phyloP scores from a whole-genome alignment of 2,329 filamentous ascomycete species.

The Microdochium nivale region DNA sequence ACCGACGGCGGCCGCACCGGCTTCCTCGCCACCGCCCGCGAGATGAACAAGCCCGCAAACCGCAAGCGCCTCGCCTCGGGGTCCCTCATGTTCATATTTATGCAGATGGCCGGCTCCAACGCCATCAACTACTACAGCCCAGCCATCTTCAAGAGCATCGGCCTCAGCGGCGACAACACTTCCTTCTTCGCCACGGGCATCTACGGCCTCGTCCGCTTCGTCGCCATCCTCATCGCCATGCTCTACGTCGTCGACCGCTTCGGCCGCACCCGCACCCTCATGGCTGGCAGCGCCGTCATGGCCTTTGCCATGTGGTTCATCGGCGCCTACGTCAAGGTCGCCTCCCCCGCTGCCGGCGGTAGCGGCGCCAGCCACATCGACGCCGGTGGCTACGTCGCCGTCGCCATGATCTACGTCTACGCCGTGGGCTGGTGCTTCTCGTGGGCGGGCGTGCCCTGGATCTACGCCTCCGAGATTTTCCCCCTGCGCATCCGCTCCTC shows the following conservation, averaged over 20 bases:
- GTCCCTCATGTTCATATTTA: background rate
- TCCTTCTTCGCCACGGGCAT: constrained; percentile 4
- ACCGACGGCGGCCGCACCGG: constrained; percentile 2
- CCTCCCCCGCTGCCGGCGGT: constrained; percentile 19
- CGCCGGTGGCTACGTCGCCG: background rate
- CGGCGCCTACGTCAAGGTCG: constrained; percentile 28
- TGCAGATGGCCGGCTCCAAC: constrained; percentile 1
- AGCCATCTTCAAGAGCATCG: background rate
- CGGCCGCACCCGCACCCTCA: background rate
- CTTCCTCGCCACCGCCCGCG: constrained; percentile 1
- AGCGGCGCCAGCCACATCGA: constrained; percentile 14
- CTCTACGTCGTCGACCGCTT: background rate
- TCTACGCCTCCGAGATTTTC: constrained; percentile 1
- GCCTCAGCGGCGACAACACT: background rate
- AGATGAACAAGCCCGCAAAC: background rate
- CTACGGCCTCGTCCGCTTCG: constrained; percentile 12
- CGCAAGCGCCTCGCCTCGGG: constrained; percentile 1
- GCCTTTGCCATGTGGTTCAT: constrained; percentile 32
- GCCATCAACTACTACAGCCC: constrained; percentile 1
- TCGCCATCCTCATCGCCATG: background rate
- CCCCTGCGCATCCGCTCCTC: background rate
- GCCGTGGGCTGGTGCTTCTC: background rate
- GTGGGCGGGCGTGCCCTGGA: background rate
- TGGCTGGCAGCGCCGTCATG: constrained; percentile 15
- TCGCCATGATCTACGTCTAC: constrained; percentile 1